Percentiles rank a stretch among this genome's conserved stretches.
Conservation (phyloP, 768 basidiomycete species). For the Podaxis sp. region DNA sequence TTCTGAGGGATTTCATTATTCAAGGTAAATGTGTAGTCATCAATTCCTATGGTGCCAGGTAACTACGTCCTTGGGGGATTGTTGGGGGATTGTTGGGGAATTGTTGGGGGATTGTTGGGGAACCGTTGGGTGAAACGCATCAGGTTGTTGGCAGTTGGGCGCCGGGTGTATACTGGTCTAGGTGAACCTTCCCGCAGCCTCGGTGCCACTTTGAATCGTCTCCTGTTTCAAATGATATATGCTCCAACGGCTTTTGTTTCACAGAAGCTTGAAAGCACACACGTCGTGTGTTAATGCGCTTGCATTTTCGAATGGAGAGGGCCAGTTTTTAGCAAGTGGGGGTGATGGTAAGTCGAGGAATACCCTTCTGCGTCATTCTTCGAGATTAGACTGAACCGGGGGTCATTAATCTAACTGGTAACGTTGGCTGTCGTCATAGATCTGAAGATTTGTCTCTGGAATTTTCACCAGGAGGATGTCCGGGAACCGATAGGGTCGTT, state of each 20-base stretch:
- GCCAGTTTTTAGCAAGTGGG: constrained; percentile 61
- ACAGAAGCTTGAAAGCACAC: constrained; percentile 40
- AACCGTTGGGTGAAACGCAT: background rate
- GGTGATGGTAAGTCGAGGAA: constrained; percentile 51
- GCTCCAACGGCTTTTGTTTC: background rate
- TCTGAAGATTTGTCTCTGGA: constrained; percentile 54
- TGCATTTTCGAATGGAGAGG: constrained; percentile 54
- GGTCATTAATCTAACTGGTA: background rate
- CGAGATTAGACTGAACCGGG: background rate
- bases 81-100: background rate
- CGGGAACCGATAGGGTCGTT: constrained; percentile 35
- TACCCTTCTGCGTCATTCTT: constrained; percentile 6
- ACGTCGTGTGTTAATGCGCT: constrained; percentile 64
- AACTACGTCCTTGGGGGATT: background rate
- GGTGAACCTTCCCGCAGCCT: background rate
- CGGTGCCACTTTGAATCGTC: background rate
- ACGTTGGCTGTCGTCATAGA: constrained; percentile 31
- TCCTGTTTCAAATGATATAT: constrained; percentile 15
- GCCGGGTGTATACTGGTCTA: background rate
- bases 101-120: too few relatives aligned
- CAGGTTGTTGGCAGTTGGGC: background rate
- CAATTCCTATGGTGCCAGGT: background rate
- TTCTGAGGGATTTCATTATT: constrained; percentile 32
- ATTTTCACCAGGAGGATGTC: constrained; percentile 59
- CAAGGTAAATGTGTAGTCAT: constrained; percentile 23